phyloP scores from a whole-genome alignment of 75 land plant genomes.

The Pinus tabuliformis region DNA sequence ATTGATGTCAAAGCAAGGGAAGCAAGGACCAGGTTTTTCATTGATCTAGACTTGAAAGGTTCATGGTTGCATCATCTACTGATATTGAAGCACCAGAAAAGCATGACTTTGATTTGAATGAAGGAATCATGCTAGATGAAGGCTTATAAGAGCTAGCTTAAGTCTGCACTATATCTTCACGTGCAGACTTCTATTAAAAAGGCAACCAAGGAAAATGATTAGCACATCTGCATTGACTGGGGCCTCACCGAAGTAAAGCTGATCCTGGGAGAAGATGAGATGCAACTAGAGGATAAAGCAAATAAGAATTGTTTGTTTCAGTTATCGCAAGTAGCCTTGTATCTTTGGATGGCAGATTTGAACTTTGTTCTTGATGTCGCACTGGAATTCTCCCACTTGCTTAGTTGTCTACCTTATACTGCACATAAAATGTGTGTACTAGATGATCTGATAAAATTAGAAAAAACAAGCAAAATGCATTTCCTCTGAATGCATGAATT shows the following conservation, averaged over 20 bases:
- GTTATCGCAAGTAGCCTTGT: background rate
- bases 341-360: background rate
- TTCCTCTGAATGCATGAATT: background rate
- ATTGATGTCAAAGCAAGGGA: no score
- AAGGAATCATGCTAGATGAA: no score
- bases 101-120: no score
- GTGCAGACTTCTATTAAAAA: background rate
- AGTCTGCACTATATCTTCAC: no score
- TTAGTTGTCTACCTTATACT: background rate
- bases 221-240: background rate
- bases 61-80: no score
- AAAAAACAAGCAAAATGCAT: background rate
- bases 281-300: conserved; percentile 1
- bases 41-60: no score
- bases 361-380: background rate
- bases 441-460: background rate
- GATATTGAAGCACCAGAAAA: no score
- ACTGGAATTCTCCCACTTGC: background rate
- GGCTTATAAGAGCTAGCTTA: no score
- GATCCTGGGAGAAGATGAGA: conserved; percentile 2
- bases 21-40: no score
- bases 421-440: background rate
- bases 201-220: background rate
- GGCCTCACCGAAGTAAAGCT: conserved; percentile 2
- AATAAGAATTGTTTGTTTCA: background rate